Conservation (phyloP, 2,329 filamentous ascomycete genomes). For the Drechslerella coelobrocha region DNA sequence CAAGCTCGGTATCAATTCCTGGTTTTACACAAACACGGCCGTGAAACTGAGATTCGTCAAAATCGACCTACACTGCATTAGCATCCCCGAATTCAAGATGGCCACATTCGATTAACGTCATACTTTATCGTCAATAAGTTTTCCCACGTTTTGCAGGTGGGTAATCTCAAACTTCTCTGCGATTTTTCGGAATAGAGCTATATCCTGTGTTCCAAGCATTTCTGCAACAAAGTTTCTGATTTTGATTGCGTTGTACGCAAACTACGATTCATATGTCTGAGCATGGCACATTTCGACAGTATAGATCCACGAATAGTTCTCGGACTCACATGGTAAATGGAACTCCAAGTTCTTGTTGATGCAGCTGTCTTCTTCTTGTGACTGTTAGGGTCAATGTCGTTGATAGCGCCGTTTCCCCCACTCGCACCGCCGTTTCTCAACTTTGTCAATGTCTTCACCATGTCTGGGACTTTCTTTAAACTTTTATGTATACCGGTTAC, state of each 20-base stretch:
- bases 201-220: slow-evolving; percentile 63
- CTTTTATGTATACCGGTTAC: slow-evolving; percentile 67
- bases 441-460: slow-evolving; percentile 71
- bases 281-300: background rate
- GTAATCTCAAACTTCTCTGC: slow-evolving; percentile 63
- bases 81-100: background rate
- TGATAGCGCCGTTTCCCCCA: slow-evolving; percentile 55
- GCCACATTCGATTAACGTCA: slow-evolving; percentile 24
- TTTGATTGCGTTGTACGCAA: slow-evolving; percentile 73
- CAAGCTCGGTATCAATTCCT: slow-evolving; percentile 76
- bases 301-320: slow-evolving; percentile 70
- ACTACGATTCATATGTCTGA: no score
- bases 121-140: slow-evolving; percentile 72
- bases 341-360: slow-evolving; percentile 54
- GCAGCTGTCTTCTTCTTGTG: slow-evolving; percentile 61
- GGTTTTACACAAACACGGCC: slow-evolving; percentile 74
- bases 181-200: slow-evolving; percentile 66
- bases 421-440: slow-evolving; percentile 71
- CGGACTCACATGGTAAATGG: slow-evolving; percentile 16
- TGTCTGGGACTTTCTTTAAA: slow-evolving; percentile 76
- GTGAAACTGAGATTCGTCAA: slow-evolving; percentile 74
- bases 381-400: slow-evolving; percentile 1
- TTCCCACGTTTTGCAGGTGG: slow-evolving; percentile 71
- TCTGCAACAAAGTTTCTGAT: slow-evolving; percentile 71
- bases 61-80: slow-evolving; percentile 68